A percentile compares a stretch with the other conserved stretches of the same genome.
Conservation (phyloP, 108 stramenopile genomes). For the Cyclotella atomus region DNA sequence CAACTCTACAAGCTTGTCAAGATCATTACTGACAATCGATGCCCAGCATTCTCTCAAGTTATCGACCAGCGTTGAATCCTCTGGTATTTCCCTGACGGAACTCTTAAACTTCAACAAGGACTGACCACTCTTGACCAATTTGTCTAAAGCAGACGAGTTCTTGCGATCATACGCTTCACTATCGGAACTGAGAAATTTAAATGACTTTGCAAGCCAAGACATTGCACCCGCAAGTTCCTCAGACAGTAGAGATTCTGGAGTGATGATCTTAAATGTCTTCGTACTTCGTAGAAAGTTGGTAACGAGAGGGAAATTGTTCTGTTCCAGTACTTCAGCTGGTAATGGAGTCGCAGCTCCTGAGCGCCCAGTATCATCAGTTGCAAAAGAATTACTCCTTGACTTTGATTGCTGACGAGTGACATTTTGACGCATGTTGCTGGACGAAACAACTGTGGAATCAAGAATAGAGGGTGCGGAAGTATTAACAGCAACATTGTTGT, state of each 20-base stretch:
- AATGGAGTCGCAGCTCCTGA: constrained; percentile 36
- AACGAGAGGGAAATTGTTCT: constrained; percentile 48
- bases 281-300: constrained; percentile 48
- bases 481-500: not conserved
- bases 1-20: constrained; percentile 55
- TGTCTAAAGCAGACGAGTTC: constrained; percentile 68
- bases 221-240: constrained; percentile 51
- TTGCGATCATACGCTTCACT: constrained; percentile 62
- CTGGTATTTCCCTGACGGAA: constrained; percentile 40
- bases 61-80: constrained; percentile 34
- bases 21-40: constrained; percentile 56
- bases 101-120: constrained; percentile 40
- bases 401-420: constrained; percentile 7
- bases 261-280: constrained; percentile 43
- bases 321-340: constrained; percentile 10
- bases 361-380: constrained; percentile 13
- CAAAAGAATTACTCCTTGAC: constrained; percentile 13
- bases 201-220: constrained; percentile 42
- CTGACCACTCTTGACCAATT: constrained; percentile 63
- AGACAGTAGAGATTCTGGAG: constrained; percentile 57
- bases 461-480: not conserved
- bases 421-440: constrained; percentile 7
- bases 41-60: constrained; percentile 57
- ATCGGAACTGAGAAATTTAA: constrained; percentile 57
- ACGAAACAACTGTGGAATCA: not conserved